A percentile compares a stretch with the other conserved stretches of the same genome.
These are phyloP conservation scores for Amanita inopinata DNA, from an alignment of 768 basidiomycete species.

Conservation along the genomic window DNA sequence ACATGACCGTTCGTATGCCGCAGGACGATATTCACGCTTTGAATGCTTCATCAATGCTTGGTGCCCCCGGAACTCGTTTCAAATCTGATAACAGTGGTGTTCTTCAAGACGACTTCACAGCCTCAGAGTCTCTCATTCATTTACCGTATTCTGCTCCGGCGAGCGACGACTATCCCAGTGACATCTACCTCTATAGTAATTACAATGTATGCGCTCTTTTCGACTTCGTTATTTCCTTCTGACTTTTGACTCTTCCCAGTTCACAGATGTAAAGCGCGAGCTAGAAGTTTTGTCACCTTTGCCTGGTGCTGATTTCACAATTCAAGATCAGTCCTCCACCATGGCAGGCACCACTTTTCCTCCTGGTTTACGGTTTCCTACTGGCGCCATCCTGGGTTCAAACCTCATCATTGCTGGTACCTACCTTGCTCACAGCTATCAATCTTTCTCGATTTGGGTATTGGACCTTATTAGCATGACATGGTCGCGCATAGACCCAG, in stretches of 20 bases:
- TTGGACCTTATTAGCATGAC: slow-evolving; percentile 76
- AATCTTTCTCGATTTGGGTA: slow-evolving; percentile 95
- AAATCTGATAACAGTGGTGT: slow-evolving; percentile 30
- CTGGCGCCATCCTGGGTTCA: slow-evolving; percentile 84
- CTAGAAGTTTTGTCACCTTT: slow-evolving; percentile 85
- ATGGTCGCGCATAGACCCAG: slow-evolving; percentile 86
- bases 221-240: slow-evolving; percentile 4
- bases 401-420: slow-evolving; percentile 93
- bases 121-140: slow-evolving; percentile 52
- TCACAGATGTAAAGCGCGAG: slow-evolving; percentile 92
- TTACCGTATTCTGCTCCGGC: slow-evolving; percentile 70
- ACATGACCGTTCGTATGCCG: slow-evolving; percentile 55
- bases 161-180: slow-evolving; percentile 67
- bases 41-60: slow-evolving; percentile 33
- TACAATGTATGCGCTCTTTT: slow-evolving; percentile 63
- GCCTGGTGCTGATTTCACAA: slow-evolving; percentile 63
- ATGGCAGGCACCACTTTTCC: slow-evolving; percentile 83
- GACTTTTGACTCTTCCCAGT: slow-evolving; percentile 33
- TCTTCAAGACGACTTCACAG: slow-evolving; percentile 38
- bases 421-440: slow-evolving; percentile 88
- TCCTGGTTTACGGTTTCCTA: slow-evolving; percentile 93
- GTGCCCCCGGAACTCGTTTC: slow-evolving; percentile 52
- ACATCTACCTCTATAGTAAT: slow-evolving; percentile 91
- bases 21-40: slow-evolving; percentile 45
- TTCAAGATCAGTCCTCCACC: slow-evolving; percentile 68